Evolutionary conservation across 2,329 filamentous ascomycete genomes (phyloP), one percentile per base, ranked within the genome.

Genomic region (Colletotrichum plurivorum): DNA sequence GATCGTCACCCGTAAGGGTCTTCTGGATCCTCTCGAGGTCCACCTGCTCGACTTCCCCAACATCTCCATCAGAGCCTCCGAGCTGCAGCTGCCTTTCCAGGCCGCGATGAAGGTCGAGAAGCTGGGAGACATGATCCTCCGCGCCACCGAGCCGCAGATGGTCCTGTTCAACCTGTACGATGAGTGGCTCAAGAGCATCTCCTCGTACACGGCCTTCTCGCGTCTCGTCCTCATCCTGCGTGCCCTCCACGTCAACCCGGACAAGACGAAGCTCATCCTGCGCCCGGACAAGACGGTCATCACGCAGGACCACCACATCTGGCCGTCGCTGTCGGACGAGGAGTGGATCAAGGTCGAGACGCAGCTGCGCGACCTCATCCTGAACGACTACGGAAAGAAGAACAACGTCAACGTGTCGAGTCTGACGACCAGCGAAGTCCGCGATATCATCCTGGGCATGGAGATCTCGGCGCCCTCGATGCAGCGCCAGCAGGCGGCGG

Each of bases 271-370:
- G 84, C 88, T 99, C 64, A 89, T 99, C 18, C 85, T 99, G 49
- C 91, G 96, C 58, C 96, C 97, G 0, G 96, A 99, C 84, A 98
- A 98, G 90, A 97, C 92, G 1, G 94, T 99, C 72, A 97, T 99
- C 76, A 99, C 96, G 0, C 94, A 98, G 75, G 95, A 98, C 77
- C 96, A 99, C 83, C 96, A 99, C 80, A 99, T 99, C 78, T 99
- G 96, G 96, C 96, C 96, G 1, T 92, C 94, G 0, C 84, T 99
- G 63, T 92, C 93, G 0, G 96, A 99, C 73, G 96, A 99, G 75
- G 95, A 97, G 72, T 99, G 96, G 96, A 96, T 99, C 82, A 98
- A 98, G 89, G 94, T 99, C n/a, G 96, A 99, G 86, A 94, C 94
- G 53, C 94, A 97, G 78, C 85, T 99, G 49, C 92, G 96, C 79